phyloP scores from a whole-genome alignment of 2,329 filamentous ascomycete genomes.

The Nemania sp. region DNA sequence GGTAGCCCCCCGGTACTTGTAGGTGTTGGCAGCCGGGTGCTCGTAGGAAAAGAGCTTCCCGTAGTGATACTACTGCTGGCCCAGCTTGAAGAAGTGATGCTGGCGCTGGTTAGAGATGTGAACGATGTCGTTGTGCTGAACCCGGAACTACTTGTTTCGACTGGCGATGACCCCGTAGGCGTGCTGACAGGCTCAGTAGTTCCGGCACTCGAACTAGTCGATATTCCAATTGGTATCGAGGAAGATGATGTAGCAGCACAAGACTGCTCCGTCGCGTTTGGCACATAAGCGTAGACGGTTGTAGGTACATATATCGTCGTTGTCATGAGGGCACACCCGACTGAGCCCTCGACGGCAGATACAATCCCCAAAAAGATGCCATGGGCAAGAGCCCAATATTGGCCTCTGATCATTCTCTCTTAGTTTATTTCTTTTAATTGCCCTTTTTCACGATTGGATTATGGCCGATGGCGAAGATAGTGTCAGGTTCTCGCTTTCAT shows the following conservation, averaged over 20 bases:
- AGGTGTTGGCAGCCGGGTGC: conserved; percentile 25
- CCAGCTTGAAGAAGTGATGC: conserved; percentile 15
- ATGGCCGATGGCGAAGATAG: background rate
- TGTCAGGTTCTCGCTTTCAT: background rate
- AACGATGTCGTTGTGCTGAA: conserved; percentile 9
- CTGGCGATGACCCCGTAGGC: conserved; percentile 13
- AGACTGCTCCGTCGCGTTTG: conserved; percentile 22
- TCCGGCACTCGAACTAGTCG: conserved; percentile 12
- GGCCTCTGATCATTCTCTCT: conserved; percentile 29
- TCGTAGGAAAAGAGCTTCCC: conserved; percentile 21
- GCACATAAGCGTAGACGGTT: conserved; percentile 33
- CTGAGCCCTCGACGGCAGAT: conserved; percentile 26
- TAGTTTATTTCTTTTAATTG: background rate
- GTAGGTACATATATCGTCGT: conserved; percentile 37
- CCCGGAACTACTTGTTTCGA: conserved; percentile 14
- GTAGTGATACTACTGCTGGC: conserved; percentile 17
- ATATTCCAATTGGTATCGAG: conserved; percentile 12
- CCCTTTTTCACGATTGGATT: background rate
- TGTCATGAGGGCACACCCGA: conserved; percentile 30
- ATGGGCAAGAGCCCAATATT: conserved; percentile 30
- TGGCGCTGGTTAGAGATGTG: conserved; percentile 13
- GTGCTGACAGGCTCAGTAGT: conserved; percentile 7
- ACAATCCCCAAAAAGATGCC: conserved; percentile 26
- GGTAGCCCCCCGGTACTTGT: conserved; percentile 25
- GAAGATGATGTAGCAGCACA: conserved; percentile 17